Percentiles rank a stretch among this genome's conserved stretches.
phyloP scores from a whole-genome alignment of 768 basidiomycete genomes.

The Naganishia vaughanmartiniae region DNA sequence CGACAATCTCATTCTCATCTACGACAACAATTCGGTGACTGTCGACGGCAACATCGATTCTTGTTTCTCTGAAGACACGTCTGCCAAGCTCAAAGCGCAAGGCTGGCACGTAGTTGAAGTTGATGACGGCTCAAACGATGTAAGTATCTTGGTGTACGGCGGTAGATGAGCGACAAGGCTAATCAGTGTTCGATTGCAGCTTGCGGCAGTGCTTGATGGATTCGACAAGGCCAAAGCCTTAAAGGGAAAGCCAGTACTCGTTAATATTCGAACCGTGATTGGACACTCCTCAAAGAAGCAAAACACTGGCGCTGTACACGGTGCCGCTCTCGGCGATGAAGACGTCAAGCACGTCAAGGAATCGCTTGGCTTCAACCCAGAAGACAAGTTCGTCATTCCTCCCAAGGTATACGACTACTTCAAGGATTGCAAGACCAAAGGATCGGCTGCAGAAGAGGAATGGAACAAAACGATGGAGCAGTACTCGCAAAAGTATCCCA shows the following conservation, averaged over 20 bases:
- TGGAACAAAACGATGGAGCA: slow-evolving; percentile 41
- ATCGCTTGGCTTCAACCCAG: slow-evolving; percentile 44
- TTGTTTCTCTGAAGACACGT: slow-evolving; percentile 51
- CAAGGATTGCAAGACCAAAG: slow-evolving; percentile 37
- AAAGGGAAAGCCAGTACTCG: slow-evolving; percentile 47
- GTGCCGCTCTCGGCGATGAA: slow-evolving; percentile 49
- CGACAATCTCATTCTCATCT: slow-evolving; percentile 50
- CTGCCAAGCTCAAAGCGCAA: slow-evolving; percentile 44
- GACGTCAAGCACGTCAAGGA: slow-evolving; percentile 48
- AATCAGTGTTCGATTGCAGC: slow-evolving; percentile 28
- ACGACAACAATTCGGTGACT: slow-evolving; percentile 49
- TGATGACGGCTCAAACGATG: slow-evolving; percentile 47
- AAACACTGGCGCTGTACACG: slow-evolving; percentile 45
- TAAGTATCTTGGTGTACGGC: slow-evolving; percentile 28
- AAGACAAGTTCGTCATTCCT: slow-evolving; percentile 43
- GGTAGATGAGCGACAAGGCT: background rate
- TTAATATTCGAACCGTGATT: slow-evolving; percentile 50
- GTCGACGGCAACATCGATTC: slow-evolving; percentile 49
- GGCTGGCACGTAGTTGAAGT: slow-evolving; percentile 50
- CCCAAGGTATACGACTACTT: slow-evolving; percentile 48
- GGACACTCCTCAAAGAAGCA: slow-evolving; percentile 46
- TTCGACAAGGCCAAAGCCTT: slow-evolving; percentile 43
- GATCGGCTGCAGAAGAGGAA: slow-evolving; percentile 38
- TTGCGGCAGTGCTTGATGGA: slow-evolving; percentile 43
- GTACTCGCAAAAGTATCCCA: slow-evolving; percentile 39